Base-by-base conservation (phyloP, 2,329 filamentous ascomycete species). In the Aureobasidium uvarum region DNA sequence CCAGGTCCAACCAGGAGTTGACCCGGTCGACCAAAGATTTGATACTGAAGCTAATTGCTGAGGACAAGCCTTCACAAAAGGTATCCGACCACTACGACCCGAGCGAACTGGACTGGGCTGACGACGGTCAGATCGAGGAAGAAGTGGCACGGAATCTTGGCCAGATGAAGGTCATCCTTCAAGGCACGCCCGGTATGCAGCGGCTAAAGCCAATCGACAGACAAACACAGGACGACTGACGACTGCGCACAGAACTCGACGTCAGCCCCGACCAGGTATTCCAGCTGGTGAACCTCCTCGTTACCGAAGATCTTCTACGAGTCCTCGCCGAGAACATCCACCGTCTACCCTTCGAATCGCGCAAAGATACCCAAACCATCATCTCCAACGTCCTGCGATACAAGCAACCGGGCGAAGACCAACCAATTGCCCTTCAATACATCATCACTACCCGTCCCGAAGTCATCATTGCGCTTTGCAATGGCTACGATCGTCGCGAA, bases 371-470 rank as follows among this genome's bases (percentile, higher is more conserved):
- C 14, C 94, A 97, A 76, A 91, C 95, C 68, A 95, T 97, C 75
- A 95, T 98, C 80, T 96, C 92, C 46, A 95, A 94, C 76, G 90
- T 96, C 70, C 92, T 97, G 75, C 91, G 93, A 70, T 97, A 95
- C 81, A 90, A 91, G 69, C 89, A 89, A 6, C 82, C 86, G 13
- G 78, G 79, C 48, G 85, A 84, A 50, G 85, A 84, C 1, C 91
- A 96, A 68, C 92, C 92, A 0, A 86, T 93, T 59, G 92, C 95
- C 31, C 83, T 99, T 66, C 90, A 91, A 70, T 96, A 96, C 75
- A 90, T 97, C 66, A 89, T 96, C 69, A 89, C 91, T 73, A 89
- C 91, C 71, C 85, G 92, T 52, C 93, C 92, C 3, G 92, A 96
- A 73, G 89, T 97, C 51, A 85, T 98, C 64, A 85, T 96, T 66